Conservation (phyloP, 768 basidiomycete species). For the Coprinopsis strossmayeri region DNA sequence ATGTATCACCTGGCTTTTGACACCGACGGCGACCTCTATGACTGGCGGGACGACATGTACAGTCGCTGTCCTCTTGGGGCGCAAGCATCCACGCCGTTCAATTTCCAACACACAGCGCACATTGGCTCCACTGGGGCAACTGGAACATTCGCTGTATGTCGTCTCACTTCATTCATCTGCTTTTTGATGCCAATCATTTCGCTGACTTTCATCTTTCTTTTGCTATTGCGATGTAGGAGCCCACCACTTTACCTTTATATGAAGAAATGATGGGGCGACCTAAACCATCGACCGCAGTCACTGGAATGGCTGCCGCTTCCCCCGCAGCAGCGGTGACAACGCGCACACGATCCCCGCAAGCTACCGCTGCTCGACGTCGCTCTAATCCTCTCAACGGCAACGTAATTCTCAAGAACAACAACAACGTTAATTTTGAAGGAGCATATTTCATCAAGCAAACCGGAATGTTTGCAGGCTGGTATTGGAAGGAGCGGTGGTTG, state of each 20-base stretch:
- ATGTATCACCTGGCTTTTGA: constrained; percentile 30
- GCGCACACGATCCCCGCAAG: constrained; percentile 9
- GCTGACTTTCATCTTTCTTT: no score
- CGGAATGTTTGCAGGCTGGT: constrained; percentile 60
- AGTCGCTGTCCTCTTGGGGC: constrained; percentile 30
- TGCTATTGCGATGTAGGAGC: constrained; percentile 5
- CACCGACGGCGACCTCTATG: constrained; percentile 34
- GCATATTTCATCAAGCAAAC: constrained; percentile 69
- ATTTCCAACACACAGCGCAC: constrained; percentile 34
- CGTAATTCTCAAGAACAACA: constrained; percentile 10
- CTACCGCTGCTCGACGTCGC: constrained; percentile 13
- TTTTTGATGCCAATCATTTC: constrained; percentile 5
- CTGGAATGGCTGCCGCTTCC: background rate
- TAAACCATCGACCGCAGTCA: background rate
- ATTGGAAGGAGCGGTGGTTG: constrained; percentile 75
- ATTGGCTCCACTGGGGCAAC: constrained; percentile 27
- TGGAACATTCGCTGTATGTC: constrained; percentile 24
- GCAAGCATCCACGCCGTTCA: constrained; percentile 26
- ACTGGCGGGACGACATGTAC: constrained; percentile 42
- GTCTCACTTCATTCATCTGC: constrained; percentile 2
- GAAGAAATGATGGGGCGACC: constrained; percentile 11
- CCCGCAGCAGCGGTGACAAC: constrained; percentile 7
- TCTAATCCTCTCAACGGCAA: constrained; percentile 9
- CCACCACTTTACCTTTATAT: constrained; percentile 8
- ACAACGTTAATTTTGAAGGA: constrained; percentile 46